phyloP scores from a whole-genome alignment of 2,329 filamentous ascomycete species.

The Aspergillus candidus region DNA sequence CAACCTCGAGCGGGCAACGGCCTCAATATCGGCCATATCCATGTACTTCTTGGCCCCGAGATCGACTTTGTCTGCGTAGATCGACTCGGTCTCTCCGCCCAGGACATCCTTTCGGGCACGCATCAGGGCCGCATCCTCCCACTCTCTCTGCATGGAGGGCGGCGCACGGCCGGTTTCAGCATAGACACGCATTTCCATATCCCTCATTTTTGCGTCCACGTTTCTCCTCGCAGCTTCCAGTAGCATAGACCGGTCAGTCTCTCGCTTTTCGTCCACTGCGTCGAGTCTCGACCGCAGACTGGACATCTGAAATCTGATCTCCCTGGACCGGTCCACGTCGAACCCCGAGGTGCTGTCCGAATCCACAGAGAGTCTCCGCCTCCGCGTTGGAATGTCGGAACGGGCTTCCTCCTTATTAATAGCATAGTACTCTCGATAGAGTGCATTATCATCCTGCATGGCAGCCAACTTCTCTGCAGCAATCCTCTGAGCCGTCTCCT shows the following conservation, averaged over 20 bases:
- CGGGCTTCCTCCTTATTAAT: conserved; percentile 43
- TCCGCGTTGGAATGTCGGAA: conserved; percentile 50
- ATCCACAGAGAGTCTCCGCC: conserved; percentile 63
- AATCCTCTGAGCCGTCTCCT: conserved; percentile 80
- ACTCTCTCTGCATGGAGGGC: conserved; percentile 63
- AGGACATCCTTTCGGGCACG: conserved; percentile 61
- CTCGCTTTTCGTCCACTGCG: conserved; percentile 40
- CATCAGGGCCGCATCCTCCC: conserved; percentile 68
- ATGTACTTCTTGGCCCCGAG: conserved; percentile 78
- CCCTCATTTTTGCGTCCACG: conserved; percentile 69
- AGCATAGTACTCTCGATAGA: conserved; percentile 73
- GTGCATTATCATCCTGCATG: conserved; percentile 64
- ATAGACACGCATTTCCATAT: conserved; percentile 76
- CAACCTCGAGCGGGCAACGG: conserved; percentile 68
- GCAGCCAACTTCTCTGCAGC: conserved; percentile 78
- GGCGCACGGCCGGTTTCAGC: conserved; percentile 68
- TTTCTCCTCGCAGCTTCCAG: conserved; percentile 77
- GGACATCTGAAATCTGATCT: conserved; percentile 74
- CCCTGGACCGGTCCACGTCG: conserved; percentile 63
- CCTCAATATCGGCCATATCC: conserved; percentile 69
- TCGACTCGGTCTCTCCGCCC: conserved; percentile 55
- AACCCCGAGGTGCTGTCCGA: conserved; percentile 49
- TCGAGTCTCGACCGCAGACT: conserved; percentile 63
- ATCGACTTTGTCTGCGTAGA: conserved; percentile 52
- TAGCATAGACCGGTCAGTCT: conserved; percentile 67